These are phyloP conservation scores for Xylaria cubensis DNA, from an alignment of 495 filamentous ascomycete genomes.

Conservation along the genomic window DNA sequence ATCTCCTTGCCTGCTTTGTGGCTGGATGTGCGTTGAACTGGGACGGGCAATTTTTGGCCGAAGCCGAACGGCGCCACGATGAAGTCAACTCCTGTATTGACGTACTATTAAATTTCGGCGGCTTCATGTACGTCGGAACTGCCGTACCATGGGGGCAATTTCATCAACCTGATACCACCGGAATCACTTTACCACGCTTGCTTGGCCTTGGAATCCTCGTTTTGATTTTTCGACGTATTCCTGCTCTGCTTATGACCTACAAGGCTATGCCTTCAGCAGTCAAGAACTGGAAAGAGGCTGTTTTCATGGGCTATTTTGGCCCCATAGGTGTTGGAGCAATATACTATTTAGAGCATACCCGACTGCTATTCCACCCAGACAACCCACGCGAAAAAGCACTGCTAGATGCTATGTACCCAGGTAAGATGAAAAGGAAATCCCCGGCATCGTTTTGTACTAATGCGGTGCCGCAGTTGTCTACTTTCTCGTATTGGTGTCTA, in stretches of 20 bases:
- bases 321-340: slow-evolving; percentile 87
- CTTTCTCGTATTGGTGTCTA: slow-evolving; percentile 65
- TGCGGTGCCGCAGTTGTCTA: slow-evolving; percentile 53
- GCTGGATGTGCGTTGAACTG: slow-evolving; percentile 87
- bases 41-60: slow-evolving; percentile 85
- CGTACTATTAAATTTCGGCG: slow-evolving; percentile 71
- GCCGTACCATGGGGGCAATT: slow-evolving; percentile 74
- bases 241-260: slow-evolving; percentile 50
- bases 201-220: slow-evolving; percentile 76
- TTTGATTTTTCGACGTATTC: slow-evolving; percentile 65
- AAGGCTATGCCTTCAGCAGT: slow-evolving; percentile 74
- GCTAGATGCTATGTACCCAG: slow-evolving; percentile 49
- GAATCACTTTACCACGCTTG: slow-evolving; percentile 66
- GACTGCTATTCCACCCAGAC: slow-evolving; percentile 60
- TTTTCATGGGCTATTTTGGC: slow-evolving; percentile 89
- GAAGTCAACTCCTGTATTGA: slow-evolving; percentile 87
- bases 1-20: slow-evolving; percentile 90
- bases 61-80: slow-evolving; percentile 74
- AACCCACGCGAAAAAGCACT: slow-evolving; percentile 60
- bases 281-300: slow-evolving; percentile 65
- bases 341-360: slow-evolving; percentile 76
- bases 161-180: slow-evolving; percentile 47
- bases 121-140: slow-evolving; percentile 88
- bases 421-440: neutral
- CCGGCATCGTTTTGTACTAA: slow-evolving; percentile 31